These are phyloP conservation scores for Elongisporangium anandrum DNA, from an alignment of 352 stramenopile species.

Conservation along the genomic window DNA sequence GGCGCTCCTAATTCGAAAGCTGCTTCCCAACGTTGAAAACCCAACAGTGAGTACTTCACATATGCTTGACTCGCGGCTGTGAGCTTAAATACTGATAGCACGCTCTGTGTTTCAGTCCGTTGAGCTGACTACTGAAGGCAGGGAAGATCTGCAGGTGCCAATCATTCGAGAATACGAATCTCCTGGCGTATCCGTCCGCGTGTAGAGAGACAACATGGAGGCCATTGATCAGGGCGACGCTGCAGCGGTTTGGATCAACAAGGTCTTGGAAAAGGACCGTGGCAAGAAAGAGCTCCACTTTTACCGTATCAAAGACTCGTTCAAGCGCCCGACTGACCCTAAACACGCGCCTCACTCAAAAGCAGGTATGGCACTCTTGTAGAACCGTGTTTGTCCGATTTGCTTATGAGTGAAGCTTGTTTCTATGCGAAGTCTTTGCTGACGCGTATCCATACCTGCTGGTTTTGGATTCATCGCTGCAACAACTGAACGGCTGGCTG, in stretches of 20 bases:
- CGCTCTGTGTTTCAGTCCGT: constrained; percentile 19
- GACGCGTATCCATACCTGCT: constrained; percentile 80
- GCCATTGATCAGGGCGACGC: constrained; percentile 61
- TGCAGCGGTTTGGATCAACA: constrained; percentile 57
- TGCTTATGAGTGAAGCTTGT: background rate
- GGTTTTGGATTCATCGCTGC: constrained; percentile 46
- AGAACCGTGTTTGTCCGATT: too few relatives aligned
- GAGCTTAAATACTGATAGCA: background rate
- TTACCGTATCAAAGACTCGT: constrained; percentile 57
- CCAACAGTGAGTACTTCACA: constrained; percentile 25
- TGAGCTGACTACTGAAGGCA: constrained; percentile 53
- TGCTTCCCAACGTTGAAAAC: constrained; percentile 41
- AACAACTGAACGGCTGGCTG: constrained; percentile 51
- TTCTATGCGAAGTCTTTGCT: constrained; percentile 40
- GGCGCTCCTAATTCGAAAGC: constrained; percentile 48
- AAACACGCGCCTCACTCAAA: constrained; percentile 61
- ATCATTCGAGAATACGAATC: constrained; percentile 30
- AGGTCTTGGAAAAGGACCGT: constrained; percentile 34
- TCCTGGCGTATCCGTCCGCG: constrained; percentile 29
- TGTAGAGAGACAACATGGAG: constrained; percentile 54
- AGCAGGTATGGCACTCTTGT: too few relatives aligned
- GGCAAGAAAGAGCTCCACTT: constrained; percentile 40
- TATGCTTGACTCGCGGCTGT: background rate
- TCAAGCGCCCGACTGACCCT: constrained; percentile 38
- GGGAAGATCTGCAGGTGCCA: constrained; percentile 54